These are phyloP conservation scores for Trifolium subterraneum DNA, from an alignment of 306 rosid species.

Conservation along the genomic window DNA sequence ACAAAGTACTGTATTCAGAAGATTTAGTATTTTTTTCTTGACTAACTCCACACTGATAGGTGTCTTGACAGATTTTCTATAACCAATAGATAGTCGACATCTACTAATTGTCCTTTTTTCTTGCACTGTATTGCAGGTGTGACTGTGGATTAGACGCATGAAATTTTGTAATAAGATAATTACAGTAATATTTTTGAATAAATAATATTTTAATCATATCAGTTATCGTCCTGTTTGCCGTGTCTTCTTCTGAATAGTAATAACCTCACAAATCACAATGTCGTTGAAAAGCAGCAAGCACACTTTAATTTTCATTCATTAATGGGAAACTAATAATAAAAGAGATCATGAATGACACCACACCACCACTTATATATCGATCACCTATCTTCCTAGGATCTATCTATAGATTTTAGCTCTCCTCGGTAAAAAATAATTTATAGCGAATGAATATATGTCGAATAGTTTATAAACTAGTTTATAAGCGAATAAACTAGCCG, in stretches of 20 bases:
- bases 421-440: too few relatives aligned
- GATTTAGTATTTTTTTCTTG: too few relatives aligned
- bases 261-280: constrained; percentile 16
- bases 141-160: constrained; percentile 4
- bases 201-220: constrained; percentile 2
- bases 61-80: background rate
- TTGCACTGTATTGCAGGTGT: background rate
- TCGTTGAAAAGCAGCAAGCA: background rate
- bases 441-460: too few relatives aligned
- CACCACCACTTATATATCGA: background rate
- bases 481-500: too few relatives aligned
- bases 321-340: background rate
- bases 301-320: background rate
- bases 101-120: background rate
- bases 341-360: background rate
- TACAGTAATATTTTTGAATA: background rate
- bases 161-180: background rate
- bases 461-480: too few relatives aligned
- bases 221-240: constrained; percentile 10
- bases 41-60: background rate
- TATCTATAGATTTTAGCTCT: background rate
- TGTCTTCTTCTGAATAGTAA: constrained; percentile 9
- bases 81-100: constrained; percentile 7
- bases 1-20: too few relatives aligned
- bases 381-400: background rate